Percentiles rank a stretch among this genome's conserved stretches.
phyloP scores from a whole-genome alignment of 495 filamentous ascomycete genomes.

The Zalerion maritima region DNA sequence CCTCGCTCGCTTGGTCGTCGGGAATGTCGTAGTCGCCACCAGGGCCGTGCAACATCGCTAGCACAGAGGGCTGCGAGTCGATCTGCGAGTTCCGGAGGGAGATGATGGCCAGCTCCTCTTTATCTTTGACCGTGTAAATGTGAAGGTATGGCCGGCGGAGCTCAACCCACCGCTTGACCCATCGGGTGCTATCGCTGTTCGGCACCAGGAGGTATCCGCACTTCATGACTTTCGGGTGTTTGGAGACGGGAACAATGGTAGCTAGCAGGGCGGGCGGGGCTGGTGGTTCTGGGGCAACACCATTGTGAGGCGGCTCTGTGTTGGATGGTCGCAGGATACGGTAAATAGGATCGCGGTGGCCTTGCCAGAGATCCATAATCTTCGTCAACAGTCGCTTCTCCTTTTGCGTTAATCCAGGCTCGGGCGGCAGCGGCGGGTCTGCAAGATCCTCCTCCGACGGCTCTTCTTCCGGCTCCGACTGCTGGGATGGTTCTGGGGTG shows the following conservation, averaged over 20 bases:
- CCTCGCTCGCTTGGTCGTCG: conserved; percentile 4
- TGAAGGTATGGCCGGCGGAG: conserved; percentile 86
- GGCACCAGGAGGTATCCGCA: conserved; percentile 74
- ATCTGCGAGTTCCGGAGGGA: conserved; percentile 72
- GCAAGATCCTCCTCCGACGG: conserved; percentile 6
- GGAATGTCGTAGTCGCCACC: conserved; percentile 24
- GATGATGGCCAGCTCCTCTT: conserved; percentile 81
- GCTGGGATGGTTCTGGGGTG: conserved; percentile 23
- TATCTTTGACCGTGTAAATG: conserved; percentile 65
- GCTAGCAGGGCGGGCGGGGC: conserved; percentile 43
- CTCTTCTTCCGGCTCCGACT: conserved; percentile 13
- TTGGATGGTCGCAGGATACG: conserved; percentile 62
- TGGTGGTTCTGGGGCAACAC: conserved; percentile 27
- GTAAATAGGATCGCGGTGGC: conserved; percentile 56
- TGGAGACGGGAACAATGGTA: conserved; percentile 54
- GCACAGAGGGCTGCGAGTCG: conserved; percentile 76
- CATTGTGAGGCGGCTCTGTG: conserved; percentile 57
- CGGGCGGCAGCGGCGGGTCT: conserved; percentile 7
- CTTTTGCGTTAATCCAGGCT: conserved; percentile 35
- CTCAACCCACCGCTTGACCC: conserved; percentile 86
- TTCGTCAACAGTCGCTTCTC: conserved; percentile 48
- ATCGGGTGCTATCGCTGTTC: conserved; percentile 55
- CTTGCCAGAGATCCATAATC: conserved; percentile 65
- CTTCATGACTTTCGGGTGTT: conserved; percentile 62
- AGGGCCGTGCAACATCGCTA: conserved; percentile 63